Evolutionary conservation across 768 basidiomycete genomes (phyloP), one percentile per base, ranked within the genome.

Genomic region (Hygrocybe coccinea): DNA sequence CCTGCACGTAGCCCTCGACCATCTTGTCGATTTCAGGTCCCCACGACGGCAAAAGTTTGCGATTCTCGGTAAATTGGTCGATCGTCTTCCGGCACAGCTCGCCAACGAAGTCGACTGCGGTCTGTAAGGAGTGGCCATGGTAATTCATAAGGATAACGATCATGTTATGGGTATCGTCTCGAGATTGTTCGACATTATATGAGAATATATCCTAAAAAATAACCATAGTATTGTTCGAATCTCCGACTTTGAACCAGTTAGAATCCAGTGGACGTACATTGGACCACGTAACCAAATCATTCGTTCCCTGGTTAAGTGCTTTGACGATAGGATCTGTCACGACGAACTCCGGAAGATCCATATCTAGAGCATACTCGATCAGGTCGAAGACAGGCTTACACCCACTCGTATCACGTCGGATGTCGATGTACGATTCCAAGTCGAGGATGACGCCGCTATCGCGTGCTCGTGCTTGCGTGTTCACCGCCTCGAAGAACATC

Each of bases 311-410:
- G 19, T 74, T 71, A 53, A 85, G 71, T 6, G 73, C 68, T 54
- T 65, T 64, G 38, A 85, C 71, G 44, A 71, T 61, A 1, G 80
- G 78, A 65, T 85, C 76, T n/a, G 74, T 69, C 56, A 78, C 70
- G 56, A 83, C 77, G 51, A 79, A 72, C 19, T 83, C 76, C 0
- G 82, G 80, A 24, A 85, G 64, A 59, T 82, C 76, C 34, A 84
- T 73, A 25, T 68, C 64, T 22, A 71, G 68, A 2, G 78, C 79
- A 53, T 82, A 81, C 60, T 86, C 82, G 56, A 78, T 77, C 3
- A 82, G 67, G 15, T 74, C 75, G 55, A 79, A 77, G 50, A 77
- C 72, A 0, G 80, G 76, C 54, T 78, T 78, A 60, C 74, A 77
- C 7, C 77, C 82, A 51, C 76, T 78, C 10, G 80, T 82, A 50